Percentiles rank a stretch among this genome's conserved stretches.
Evolutionary conservation across 805 yeast genomes (phyloP).

Genomic region (Hanseniaspora meyeri): DNA sequence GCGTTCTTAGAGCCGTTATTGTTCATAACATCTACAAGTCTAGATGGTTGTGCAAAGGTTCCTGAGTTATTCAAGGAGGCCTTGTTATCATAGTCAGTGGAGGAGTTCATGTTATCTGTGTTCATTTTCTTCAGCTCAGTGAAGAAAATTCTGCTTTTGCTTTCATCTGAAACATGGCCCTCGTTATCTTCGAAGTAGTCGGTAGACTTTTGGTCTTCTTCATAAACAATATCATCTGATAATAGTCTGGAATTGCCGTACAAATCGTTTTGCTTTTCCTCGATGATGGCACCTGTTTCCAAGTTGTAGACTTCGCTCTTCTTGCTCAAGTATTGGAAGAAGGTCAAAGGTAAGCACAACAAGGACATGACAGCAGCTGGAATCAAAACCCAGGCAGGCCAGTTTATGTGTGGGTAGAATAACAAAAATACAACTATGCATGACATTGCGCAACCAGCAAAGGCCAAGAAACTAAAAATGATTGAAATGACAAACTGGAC

Average conservation of each 20-base stretch:
- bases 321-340: slow-evolving; percentile 21
- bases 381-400: slow-evolving; percentile 64
- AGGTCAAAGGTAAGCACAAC: slow-evolving; percentile 38
- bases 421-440: slow-evolving; percentile 45
- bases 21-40: slow-evolving; percentile 8
- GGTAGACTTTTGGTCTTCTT: background rate
- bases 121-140: slow-evolving; percentile 3
- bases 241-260: slow-evolving; percentile 2
- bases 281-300: slow-evolving; percentile 6
- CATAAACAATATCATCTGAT: slow-evolving; percentile 10
- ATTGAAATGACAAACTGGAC: slow-evolving; percentile 34
- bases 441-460: slow-evolving; percentile 41
- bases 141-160: slow-evolving; percentile 1
- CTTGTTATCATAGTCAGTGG: slow-evolving; percentile 5
- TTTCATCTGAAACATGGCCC: slow-evolving; percentile 4
- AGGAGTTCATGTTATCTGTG: background rate
- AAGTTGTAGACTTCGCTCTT: slow-evolving; percentile 3
- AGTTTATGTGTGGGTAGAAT: slow-evolving; percentile 51
- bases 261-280: background rate
- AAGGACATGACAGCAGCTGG: slow-evolving; percentile 52
- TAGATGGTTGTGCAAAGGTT: background rate
- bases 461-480: slow-evolving; percentile 37
- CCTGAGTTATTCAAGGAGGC: background rate
- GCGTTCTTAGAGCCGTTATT: background rate
- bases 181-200: slow-evolving; percentile 4